Evolutionary conservation across 1,139 yeast species (phyloP).

Genomic region (Debaryomyces udenii): DNA sequence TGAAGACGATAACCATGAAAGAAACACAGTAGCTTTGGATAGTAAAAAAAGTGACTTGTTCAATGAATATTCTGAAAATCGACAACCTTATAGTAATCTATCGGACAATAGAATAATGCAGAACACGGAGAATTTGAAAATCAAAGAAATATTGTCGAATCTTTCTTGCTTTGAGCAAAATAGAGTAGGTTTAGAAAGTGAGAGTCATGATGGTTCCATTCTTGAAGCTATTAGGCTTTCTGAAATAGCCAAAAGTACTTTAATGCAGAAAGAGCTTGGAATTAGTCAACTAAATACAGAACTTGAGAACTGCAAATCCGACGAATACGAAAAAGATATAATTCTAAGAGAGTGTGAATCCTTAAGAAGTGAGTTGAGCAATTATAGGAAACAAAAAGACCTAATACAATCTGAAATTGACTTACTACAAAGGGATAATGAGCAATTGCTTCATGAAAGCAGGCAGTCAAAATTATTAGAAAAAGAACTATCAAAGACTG

Average conservation of each 20-base stretch:
- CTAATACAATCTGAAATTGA: background rate
- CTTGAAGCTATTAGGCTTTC: background rate
- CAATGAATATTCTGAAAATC: background rate
- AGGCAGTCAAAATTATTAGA: background rate
- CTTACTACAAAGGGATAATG: background rate
- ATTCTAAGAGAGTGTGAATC: constrained; percentile 1
- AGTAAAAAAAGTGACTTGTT: background rate
- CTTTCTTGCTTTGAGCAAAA: background rate
- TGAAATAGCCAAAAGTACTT: background rate
- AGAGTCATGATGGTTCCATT: background rate
- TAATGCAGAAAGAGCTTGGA: background rate
- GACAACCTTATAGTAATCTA: background rate
- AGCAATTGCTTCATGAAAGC: background rate
- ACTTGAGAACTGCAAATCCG: background rate
- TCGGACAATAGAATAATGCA: no score
- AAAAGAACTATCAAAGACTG: no score
- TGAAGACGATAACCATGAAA: background rate
- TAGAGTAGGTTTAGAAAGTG: background rate
- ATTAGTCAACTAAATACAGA: background rate
- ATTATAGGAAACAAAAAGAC: background rate
- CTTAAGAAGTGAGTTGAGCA: background rate
- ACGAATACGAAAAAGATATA: background rate
- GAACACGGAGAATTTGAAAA: background rate
- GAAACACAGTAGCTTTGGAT: background rate
- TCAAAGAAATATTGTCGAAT: background rate